These are phyloP conservation scores for Mangifera indica DNA, from an alignment of 345 rosid species.

Conservation along the genomic window DNA sequence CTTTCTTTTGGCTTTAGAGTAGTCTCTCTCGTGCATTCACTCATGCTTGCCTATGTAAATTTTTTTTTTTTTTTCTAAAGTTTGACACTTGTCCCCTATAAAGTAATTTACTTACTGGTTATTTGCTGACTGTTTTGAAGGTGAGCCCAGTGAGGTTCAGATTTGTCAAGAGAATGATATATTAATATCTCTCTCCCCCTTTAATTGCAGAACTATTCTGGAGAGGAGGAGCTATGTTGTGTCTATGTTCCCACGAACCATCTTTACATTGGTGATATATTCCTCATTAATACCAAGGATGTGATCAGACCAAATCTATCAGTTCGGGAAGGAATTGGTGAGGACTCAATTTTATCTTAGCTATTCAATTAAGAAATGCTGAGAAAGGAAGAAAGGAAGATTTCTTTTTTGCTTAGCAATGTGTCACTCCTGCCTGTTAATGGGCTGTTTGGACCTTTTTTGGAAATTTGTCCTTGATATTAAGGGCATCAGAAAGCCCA, in stretches of 20 bases:
- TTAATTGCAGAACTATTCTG: constrained; percentile 67
- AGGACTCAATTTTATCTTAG: constrained; percentile 29
- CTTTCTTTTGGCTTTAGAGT: neutral
- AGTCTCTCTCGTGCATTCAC: neutral
- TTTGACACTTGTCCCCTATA: neutral
- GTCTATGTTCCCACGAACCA: constrained; percentile 98
- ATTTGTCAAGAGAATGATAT: constrained; percentile 2
- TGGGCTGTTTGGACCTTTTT: neutral
- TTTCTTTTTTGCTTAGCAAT: neutral
- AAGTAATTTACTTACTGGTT: neutral
- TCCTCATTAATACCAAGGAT: constrained; percentile 74
- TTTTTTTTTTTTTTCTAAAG: neutral
- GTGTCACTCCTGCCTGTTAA: neutral
- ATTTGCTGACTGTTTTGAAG: neutral
- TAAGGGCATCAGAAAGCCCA: neutral
- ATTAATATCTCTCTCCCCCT: neutral
- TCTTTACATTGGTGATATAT: constrained; percentile 93
- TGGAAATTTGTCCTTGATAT: neutral
- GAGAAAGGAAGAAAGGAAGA: neutral
- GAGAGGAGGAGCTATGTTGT: constrained; percentile 93
- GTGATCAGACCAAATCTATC: constrained; percentile 94
- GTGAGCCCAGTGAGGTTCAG: neutral
- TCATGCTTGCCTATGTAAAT: neutral
- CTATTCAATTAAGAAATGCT: neutral
- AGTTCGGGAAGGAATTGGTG: constrained; percentile 97